These are phyloP conservation scores for Myxozyma geophila DNA, from an alignment of 805 yeast species.

Conservation along the genomic window DNA sequence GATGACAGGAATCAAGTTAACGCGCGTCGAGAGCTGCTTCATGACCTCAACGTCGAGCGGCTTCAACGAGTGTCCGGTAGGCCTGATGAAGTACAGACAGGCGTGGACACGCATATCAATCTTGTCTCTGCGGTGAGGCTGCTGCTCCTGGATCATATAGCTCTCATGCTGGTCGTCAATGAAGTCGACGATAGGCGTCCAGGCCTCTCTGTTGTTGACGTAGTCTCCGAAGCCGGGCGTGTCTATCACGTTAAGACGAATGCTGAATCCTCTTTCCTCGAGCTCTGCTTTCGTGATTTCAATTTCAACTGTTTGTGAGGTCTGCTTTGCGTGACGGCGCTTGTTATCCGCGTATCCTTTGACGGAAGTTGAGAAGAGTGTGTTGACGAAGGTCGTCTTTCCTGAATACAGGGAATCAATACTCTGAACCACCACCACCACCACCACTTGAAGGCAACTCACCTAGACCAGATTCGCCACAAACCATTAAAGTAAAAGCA, in stretches of 20 bases:
- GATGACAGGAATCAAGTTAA: constrained; percentile 80
- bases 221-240: constrained; percentile 79
- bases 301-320: constrained; percentile 49
- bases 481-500: constrained; percentile 78
- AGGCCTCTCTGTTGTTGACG: constrained; percentile 66
- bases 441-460: background rate
- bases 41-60: constrained; percentile 74
- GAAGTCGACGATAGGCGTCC: constrained; percentile 71
- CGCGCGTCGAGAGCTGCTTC: constrained; percentile 70
- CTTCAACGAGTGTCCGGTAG: constrained; percentile 63
- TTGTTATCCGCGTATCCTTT: constrained; percentile 50
- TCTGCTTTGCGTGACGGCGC: constrained; percentile 47
- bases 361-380: constrained; percentile 65
- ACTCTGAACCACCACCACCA: too few relatives aligned
- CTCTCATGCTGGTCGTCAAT: constrained; percentile 79
- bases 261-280: constrained; percentile 61
- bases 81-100: constrained; percentile 80
- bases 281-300: constrained; percentile 55
- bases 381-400: constrained; percentile 78
- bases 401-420: constrained; percentile 46
- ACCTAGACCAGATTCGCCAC: constrained; percentile 86
- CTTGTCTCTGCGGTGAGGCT: constrained; percentile 60
- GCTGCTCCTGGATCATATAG: constrained; percentile 75
- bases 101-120: constrained; percentile 78
- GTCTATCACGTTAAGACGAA: constrained; percentile 68